Base-by-base conservation (phyloP, 208 protist genomes). In the Trypanosoma theileri region DNA sequence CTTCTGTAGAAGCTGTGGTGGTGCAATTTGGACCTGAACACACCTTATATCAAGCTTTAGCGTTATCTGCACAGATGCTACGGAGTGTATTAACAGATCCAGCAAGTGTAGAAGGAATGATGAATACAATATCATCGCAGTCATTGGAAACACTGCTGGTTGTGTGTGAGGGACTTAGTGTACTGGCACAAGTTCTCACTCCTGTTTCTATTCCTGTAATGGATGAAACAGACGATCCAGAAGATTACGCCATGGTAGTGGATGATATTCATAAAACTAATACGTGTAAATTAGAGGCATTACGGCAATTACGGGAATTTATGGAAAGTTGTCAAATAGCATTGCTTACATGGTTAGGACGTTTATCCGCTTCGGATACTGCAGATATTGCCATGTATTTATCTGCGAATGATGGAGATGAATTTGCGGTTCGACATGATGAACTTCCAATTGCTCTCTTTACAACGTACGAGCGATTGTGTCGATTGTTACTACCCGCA, bases 101-200 rank as follows among this genome's bases (percentile, higher is more conserved):
- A 40, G 31, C 42, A 19, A 24, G 28, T 6, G 6, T 6, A 35
- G 28, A 35, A 35, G 28, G 1, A 6, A 35, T 35, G 1, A 35
- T 35, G 28, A n/a, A n/a, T n/a, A n/a, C 42, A 42, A 45, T 40
- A 14, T 9, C 74, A 4, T 58, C 69, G 8, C 48, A 53, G 11
- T 26, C 69, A 19, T 59, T 44, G 48, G 79, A 82, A 55, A 63
- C 77, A 11, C 69, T 68, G 51, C 59, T 73, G n/a, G 64, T 76
- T 48, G 78, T 82, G 8, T 92, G 84, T 61, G 89, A 95, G 60
- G 86, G 84, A 21, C 26, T 95, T 57, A 80, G 75, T 41, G 84
- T 77, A 28, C 73, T 95, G 12, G 76, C 85, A 22, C 85, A 95
- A 73, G 80, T 74, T n/a, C 73, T 95, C 52, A 69, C 69, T 57